Percentiles rank a stretch among this genome's conserved stretches.
These are phyloP conservation scores for Staphylotrichum tortipilum DNA, from an alignment of 495 filamentous ascomycete species.

Conservation along the genomic window DNA sequence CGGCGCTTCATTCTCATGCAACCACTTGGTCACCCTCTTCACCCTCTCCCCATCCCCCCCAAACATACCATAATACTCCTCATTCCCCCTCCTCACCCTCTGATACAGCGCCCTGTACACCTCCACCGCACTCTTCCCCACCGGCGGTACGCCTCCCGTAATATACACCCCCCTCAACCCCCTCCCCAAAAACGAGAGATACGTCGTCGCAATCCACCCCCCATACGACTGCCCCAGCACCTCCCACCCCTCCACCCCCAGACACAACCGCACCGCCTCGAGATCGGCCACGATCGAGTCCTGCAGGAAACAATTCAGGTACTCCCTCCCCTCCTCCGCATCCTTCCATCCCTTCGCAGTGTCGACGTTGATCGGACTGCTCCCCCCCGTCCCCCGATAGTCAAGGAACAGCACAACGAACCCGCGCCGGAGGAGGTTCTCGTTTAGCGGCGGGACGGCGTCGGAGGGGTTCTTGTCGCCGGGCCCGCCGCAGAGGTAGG, in stretches of 20 bases:
- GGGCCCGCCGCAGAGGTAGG: constrained; percentile 61
- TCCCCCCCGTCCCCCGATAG: constrained; percentile 79
- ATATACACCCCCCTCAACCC: constrained; percentile 70
- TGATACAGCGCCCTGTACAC: constrained; percentile 62
- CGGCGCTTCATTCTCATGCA: neutral
- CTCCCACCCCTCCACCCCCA: constrained; percentile 58
- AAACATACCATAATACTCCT: constrained; percentile 66
- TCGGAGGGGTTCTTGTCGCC: constrained; percentile 60
- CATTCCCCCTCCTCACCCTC: constrained; percentile 51
- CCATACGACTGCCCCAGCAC: constrained; percentile 83
- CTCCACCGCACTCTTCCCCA: constrained; percentile 56
- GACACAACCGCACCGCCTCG: constrained; percentile 65
- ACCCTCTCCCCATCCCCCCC: constrained; percentile 63
- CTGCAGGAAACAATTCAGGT: constrained; percentile 72
- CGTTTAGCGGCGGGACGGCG: constrained; percentile 50
- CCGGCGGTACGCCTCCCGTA: constrained; percentile 67
- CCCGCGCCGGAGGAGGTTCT: constrained; percentile 56
- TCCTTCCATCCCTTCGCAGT: neutral
- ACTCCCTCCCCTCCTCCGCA: constrained; percentile 18
- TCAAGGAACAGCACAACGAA: constrained; percentile 71
- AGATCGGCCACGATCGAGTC: constrained; percentile 82
- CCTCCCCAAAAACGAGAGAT: constrained; percentile 66
- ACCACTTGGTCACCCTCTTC: constrained; percentile 43
- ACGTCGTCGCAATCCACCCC: constrained; percentile 71
- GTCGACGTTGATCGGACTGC: constrained; percentile 44